Percentiles rank a stretch among this genome's conserved stretches.
phyloP scores from a whole-genome alignment of 371 early-diverging fungal genomes.

The Entomophthora muscae region DNA sequence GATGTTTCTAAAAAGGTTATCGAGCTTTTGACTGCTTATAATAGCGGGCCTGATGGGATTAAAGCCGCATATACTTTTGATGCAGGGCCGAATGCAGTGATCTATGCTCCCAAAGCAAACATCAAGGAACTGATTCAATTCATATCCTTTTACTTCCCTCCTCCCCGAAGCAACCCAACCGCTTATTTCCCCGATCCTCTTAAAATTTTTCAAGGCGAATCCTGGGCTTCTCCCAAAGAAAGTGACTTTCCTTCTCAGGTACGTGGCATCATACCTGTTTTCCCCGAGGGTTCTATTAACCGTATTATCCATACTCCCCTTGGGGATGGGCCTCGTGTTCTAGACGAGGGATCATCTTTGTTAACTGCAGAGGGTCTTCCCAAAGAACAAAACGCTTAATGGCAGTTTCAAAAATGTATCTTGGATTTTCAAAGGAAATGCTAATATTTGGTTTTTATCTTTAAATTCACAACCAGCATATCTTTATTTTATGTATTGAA shows the following conservation, averaged over 20 bases:
- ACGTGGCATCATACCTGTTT: slow-evolving; percentile 31
- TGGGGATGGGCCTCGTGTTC: slow-evolving; percentile 82
- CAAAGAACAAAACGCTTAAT: neutral
- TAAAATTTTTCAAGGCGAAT: slow-evolving; percentile 18
- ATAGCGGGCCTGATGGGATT: slow-evolving; percentile 36
- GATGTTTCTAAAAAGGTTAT: slow-evolving; percentile 85
- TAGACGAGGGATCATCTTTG: slow-evolving; percentile 14
- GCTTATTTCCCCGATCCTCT: slow-evolving; percentile 45
- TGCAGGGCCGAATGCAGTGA: slow-evolving; percentile 98
- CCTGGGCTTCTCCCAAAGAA: neutral
- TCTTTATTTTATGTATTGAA: too few relatives aligned
- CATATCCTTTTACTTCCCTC: slow-evolving; percentile 72
- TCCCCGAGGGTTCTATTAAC: slow-evolving; percentile 51
- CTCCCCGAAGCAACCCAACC: slow-evolving; percentile 16
- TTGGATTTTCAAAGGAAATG: too few relatives aligned
- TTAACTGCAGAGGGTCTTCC: neutral
- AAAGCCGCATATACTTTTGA: slow-evolving; percentile 84
- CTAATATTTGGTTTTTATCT: too few relatives aligned
- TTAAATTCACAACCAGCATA: too few relatives aligned
- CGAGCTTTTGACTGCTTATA: slow-evolving; percentile 68
- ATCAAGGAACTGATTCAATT: slow-evolving; percentile 68
- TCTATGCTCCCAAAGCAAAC: slow-evolving; percentile 67
- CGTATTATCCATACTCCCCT: slow-evolving; percentile 79
- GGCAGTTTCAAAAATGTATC: too few relatives aligned
- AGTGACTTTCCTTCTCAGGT: slow-evolving; percentile 13